These are phyloP conservation scores for Amorphotheca resinae DNA, from an alignment of 495 filamentous ascomycete genomes.

Conservation along the genomic window DNA sequence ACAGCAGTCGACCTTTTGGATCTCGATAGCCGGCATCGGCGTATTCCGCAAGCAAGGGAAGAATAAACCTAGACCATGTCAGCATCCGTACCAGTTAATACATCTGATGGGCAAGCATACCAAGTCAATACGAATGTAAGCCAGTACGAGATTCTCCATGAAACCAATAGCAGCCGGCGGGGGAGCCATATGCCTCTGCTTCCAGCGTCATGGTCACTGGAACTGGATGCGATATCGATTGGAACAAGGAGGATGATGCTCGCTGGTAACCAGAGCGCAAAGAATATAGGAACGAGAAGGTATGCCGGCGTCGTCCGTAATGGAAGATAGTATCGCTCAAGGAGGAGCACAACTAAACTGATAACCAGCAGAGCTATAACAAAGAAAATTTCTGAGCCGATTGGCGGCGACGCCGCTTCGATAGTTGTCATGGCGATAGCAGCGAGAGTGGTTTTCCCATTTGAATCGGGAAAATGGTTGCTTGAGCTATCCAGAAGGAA, in stretches of 20 bases:
- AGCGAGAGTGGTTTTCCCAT: slow-evolving; percentile 3
- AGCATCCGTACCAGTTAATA: slow-evolving; percentile 3
- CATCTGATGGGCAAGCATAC: slow-evolving; percentile 31
- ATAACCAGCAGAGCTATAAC: slow-evolving; percentile 56
- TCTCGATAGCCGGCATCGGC: slow-evolving; percentile 87
- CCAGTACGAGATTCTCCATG: slow-evolving; percentile 94
- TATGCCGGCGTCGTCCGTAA: slow-evolving; percentile 84
- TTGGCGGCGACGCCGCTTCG: slow-evolving; percentile 28
- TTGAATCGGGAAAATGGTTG: not conserved
- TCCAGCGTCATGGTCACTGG: slow-evolving; percentile 48
- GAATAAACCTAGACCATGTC: slow-evolving; percentile 50
- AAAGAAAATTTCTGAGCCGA: slow-evolving; percentile 64
- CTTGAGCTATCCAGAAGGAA: not conserved
- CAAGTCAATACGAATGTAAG: slow-evolving; percentile 90
- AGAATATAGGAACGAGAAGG: slow-evolving; percentile 82
- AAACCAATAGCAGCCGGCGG: slow-evolving; percentile 57
- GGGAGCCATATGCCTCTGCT: slow-evolving; percentile 54
- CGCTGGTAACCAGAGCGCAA: slow-evolving; percentile 81
- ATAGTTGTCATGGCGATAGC: slow-evolving; percentile 21
- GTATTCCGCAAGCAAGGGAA: slow-evolving; percentile 87
- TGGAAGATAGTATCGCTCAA: slow-evolving; percentile 79
- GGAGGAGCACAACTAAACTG: slow-evolving; percentile 61
- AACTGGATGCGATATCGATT: slow-evolving; percentile 85
- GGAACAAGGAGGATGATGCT: slow-evolving; percentile 92
- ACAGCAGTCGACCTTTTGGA: slow-evolving; percentile 61